Conservation (phyloP, 2,329 filamentous ascomycete genomes). For the Diaporthe helianthi region DNA sequence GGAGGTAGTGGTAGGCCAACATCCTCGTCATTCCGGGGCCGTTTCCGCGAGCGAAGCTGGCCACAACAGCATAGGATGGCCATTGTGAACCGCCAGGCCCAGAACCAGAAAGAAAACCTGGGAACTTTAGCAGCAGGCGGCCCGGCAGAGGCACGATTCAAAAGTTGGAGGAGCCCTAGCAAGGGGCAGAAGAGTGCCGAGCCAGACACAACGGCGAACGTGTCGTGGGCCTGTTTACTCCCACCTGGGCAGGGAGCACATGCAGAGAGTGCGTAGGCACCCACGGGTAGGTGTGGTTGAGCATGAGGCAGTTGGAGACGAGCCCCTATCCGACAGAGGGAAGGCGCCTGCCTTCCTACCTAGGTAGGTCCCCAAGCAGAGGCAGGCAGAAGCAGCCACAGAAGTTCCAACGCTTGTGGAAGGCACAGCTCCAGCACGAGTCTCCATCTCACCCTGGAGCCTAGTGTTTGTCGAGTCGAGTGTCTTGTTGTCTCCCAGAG, state of each 20-base stretch:
- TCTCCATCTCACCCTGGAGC: not conserved
- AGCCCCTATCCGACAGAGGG: not conserved
- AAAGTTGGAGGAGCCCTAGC: not conserved
- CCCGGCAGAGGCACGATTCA: not conserved
- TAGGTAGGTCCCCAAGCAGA: too few relatives aligned
- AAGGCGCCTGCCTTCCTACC: not conserved
- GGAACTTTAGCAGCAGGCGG: not conserved
- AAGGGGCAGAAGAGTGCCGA: not conserved
- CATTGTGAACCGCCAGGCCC: conserved; percentile 38
- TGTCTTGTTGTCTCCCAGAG: not conserved
- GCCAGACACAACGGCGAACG: not conserved
- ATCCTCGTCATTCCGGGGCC: conserved; percentile 1
- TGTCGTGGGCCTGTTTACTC: not conserved
- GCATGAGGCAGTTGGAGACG: not conserved
- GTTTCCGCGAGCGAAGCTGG: conserved; percentile 35
- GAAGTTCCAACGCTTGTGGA: not conserved
- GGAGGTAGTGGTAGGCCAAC: conserved; percentile 33
- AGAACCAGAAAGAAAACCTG: not conserved
- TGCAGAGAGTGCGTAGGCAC: too few relatives aligned
- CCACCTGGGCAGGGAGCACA: too few relatives aligned
- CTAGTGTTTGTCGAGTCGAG: not conserved
- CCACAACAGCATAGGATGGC: conserved; percentile 46
- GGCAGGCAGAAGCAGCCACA: not conserved
- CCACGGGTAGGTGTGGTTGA: not conserved
- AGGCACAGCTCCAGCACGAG: not conserved